Conservation (phyloP, 306 rosid genomes). For the Pterocarpus macrocarpus region DNA sequence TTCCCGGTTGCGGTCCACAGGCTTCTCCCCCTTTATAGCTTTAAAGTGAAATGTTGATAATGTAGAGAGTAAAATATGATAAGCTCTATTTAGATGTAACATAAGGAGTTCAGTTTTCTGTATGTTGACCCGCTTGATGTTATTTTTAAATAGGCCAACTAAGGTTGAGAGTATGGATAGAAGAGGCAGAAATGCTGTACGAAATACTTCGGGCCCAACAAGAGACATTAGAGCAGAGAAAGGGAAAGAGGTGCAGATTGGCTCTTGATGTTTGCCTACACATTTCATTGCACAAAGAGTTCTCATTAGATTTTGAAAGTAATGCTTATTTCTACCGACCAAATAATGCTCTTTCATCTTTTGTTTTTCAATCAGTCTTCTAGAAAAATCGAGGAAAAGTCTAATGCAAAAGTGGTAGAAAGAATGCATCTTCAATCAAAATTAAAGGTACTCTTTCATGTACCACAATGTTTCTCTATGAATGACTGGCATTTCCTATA, state of each 20-base stretch:
- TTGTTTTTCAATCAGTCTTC: conserved; percentile 43
- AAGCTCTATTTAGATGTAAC: conserved; percentile 29
- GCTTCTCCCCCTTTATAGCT: neutral
- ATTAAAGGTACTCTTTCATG: conserved; percentile 63
- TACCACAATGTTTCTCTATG: conserved; percentile 16
- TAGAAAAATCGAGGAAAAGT: conserved; percentile 60
- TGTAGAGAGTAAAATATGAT: neutral
- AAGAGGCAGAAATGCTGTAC: conserved; percentile 59
- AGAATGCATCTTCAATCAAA: conserved; percentile 64
- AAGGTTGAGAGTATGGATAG: conserved; percentile 59
- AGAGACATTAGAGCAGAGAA: conserved; percentile 60
- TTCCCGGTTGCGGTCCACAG: conserved; percentile 1
- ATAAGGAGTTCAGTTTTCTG: conserved; percentile 31
- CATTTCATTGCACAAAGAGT: neutral
- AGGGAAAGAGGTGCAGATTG: conserved; percentile 66
- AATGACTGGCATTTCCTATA: conserved; percentile 20
- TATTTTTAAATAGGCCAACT: conserved; percentile 59
- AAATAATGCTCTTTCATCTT: conserved; percentile 11
- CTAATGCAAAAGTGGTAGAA: conserved; percentile 54
- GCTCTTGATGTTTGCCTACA: conserved; percentile 19
- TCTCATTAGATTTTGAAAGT: conserved; percentile 29
- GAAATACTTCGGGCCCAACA: conserved; percentile 54
- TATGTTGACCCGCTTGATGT: conserved; percentile 38
- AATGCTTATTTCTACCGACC: conserved; percentile 18
- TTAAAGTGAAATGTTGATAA: neutral